A percentile compares a stretch with the other conserved stretches of the same genome.
Evolutionary conservation across 2,329 filamentous ascomycete species (phyloP).

Genomic region (Cercospora beticola): DNA sequence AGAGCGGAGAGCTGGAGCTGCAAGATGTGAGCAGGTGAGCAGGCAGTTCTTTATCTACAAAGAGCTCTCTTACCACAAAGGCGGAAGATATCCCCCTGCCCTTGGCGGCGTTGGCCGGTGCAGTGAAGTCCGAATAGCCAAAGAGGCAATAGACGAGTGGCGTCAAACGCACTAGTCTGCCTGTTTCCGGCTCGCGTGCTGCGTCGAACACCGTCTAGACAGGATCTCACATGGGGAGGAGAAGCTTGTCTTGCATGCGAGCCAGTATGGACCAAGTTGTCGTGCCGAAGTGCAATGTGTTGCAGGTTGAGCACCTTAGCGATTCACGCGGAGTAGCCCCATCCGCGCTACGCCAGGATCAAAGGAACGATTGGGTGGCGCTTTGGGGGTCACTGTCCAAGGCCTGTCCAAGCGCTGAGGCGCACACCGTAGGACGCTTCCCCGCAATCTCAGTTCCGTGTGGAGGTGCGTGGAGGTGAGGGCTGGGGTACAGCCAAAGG

Average conservation of each 20-base stretch:
- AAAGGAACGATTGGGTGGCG: not conserved
- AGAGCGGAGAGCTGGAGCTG: constrained; percentile 1
- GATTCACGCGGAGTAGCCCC: not conserved
- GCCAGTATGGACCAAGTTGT: not conserved
- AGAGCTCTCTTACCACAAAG: constrained; percentile 3
- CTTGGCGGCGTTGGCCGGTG: constrained; percentile 10
- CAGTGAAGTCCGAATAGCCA: constrained; percentile 13
- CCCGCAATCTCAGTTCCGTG: not conserved
- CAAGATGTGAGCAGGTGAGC: constrained; percentile 1
- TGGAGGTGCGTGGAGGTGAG: constrained; percentile 2
- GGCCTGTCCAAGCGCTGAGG: not conserved
- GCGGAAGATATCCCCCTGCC: constrained; percentile 14
- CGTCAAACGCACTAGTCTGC: not conserved
- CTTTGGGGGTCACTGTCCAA: constrained; percentile 1
- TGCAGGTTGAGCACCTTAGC: not conserved
- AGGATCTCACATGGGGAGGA: not conserved
- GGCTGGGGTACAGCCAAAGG: constrained; percentile 3
- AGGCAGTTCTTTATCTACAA: constrained; percentile 12
- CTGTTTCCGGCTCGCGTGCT: not conserved
- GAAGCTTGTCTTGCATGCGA: not conserved
- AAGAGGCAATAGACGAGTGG: not conserved
- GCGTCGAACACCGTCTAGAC: not conserved
- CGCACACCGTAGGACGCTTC: not conserved
- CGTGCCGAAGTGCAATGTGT: not conserved
- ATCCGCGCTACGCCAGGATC: not conserved